Percentiles rank a stretch among this genome's conserved stretches.
Conservation (phyloP, 2,329 filamentous ascomycete genomes). For the Davidsoniella neocaledoniae region DNA sequence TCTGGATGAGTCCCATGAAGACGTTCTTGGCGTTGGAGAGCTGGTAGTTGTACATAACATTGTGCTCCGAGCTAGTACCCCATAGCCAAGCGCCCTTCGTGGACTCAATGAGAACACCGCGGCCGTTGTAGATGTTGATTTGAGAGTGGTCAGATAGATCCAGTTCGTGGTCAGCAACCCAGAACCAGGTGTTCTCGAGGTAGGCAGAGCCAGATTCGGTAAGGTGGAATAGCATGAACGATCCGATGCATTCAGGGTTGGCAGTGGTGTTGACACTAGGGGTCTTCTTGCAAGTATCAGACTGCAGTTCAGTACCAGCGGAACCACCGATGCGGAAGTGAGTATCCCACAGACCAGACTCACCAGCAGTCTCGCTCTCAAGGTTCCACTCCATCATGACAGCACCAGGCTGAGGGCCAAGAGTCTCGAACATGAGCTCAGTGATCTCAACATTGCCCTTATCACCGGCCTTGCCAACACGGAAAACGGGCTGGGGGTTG, state of each 20-base stretch:
- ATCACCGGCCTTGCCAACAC: slow-evolving; percentile 64
- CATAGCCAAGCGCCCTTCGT: slow-evolving; percentile 63
- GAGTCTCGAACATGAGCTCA: slow-evolving; percentile 72
- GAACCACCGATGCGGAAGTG: slow-evolving; percentile 85
- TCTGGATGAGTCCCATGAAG: slow-evolving; percentile 72
- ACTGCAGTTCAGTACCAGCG: slow-evolving; percentile 68
- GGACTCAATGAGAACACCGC: slow-evolving; percentile 66
- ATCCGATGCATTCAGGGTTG: slow-evolving; percentile 52
- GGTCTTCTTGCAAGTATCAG: slow-evolving; percentile 63
- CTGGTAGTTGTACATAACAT: slow-evolving; percentile 68
- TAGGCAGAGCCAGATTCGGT: slow-evolving; percentile 51
- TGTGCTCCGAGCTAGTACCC: slow-evolving; percentile 55
- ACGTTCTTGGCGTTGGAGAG: slow-evolving; percentile 60
- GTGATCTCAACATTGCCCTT: slow-evolving; percentile 70
- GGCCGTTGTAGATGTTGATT: slow-evolving; percentile 76
- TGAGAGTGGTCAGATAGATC: slow-evolving; percentile 58
- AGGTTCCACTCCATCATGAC: slow-evolving; percentile 90
- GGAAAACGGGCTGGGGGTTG: slow-evolving; percentile 71
- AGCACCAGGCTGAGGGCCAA: slow-evolving; percentile 68
- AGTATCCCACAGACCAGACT: slow-evolving; percentile 81
- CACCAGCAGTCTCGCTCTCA: slow-evolving; percentile 46
- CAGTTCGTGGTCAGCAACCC: slow-evolving; percentile 82
- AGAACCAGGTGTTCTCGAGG: slow-evolving; percentile 80
- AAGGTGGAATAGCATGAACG: slow-evolving; percentile 54
- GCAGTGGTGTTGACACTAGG: slow-evolving; percentile 43